Evolutionary conservation across 768 basidiomycete genomes (phyloP).

Genomic region (Russula foetens): DNA sequence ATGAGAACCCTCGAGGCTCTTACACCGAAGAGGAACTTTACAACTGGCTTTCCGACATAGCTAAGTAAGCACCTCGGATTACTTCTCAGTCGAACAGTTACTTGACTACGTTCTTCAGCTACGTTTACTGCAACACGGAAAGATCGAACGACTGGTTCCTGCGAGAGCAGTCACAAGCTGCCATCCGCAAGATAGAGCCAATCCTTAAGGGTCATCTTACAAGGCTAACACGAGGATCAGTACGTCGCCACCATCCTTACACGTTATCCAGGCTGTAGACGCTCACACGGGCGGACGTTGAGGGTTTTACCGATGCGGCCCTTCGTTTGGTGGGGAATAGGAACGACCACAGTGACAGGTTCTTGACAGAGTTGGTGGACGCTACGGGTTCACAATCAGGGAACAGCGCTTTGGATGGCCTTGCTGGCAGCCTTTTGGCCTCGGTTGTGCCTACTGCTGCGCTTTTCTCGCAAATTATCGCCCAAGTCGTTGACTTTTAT

Average conservation of each 20-base stretch:
- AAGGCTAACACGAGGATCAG: constrained; percentile 2
- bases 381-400: constrained; percentile 4
- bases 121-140: constrained; percentile 30
- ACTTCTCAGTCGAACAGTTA: background rate
- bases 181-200: constrained; percentile 23
- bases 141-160: constrained; percentile 29
- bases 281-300: background rate
- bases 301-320: constrained; percentile 20
- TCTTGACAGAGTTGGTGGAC: constrained; percentile 21
- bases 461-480: constrained; percentile 46
- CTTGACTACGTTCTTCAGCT: constrained; percentile 25
- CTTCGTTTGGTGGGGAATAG: constrained; percentile 21
- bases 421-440: constrained; percentile 45
- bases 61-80: constrained; percentile 4
- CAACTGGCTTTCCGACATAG: background rate
- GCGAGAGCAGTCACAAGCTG: constrained; percentile 24
- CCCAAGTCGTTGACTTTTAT: constrained; percentile 54
- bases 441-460: constrained; percentile 49
- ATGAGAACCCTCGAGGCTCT: constrained; percentile 1
- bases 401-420: constrained; percentile 25
- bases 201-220: constrained; percentile 20
- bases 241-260: background rate
- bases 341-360: constrained; percentile 10
- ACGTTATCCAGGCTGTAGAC: background rate
- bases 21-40: constrained; percentile 9